phyloP scores from a whole-genome alignment of 148 eudicot genomes.

The Fagopyrum esculentum region DNA sequence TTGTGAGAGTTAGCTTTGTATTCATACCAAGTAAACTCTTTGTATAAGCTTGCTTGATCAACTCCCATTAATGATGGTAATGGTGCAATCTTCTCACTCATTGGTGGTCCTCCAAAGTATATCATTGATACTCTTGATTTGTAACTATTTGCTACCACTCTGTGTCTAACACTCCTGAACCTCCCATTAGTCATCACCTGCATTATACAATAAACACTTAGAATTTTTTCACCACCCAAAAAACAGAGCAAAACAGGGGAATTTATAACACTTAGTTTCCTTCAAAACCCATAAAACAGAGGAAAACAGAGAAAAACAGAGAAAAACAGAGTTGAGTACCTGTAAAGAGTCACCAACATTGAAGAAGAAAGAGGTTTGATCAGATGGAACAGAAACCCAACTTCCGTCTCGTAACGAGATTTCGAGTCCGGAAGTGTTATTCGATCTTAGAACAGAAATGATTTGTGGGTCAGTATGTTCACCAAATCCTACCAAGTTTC shows the following conservation, averaged over 20 bases:
- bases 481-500: slow-evolving; percentile 51
- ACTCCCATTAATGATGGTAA: slow-evolving; percentile 32
- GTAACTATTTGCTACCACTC: slow-evolving; percentile 32
- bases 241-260: not conserved
- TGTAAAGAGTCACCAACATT: slow-evolving; percentile 43
- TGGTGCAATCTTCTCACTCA: slow-evolving; percentile 45
- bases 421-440: slow-evolving; percentile 46
- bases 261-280: too few species aligned
- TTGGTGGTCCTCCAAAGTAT: slow-evolving; percentile 68
- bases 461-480: slow-evolving; percentile 83
- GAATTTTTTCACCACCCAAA: too few species aligned
- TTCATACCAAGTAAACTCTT: slow-evolving; percentile 42
- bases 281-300: not conserved
- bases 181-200: slow-evolving; percentile 86
- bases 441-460: slow-evolving; percentile 52
- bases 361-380: slow-evolving; percentile 36
- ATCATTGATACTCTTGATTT: slow-evolving; percentile 70
- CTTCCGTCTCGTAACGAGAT: slow-evolving; percentile 39
- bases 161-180: slow-evolving; percentile 69
- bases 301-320: not conserved
- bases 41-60: slow-evolving; percentile 29
- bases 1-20: slow-evolving; percentile 32
- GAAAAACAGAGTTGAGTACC: slow-evolving; percentile 1
- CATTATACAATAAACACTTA: not conserved
- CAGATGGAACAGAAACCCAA: slow-evolving; percentile 51